Percentiles rank a stretch among this genome's conserved stretches.
These are phyloP conservation scores for Tillandsia leiboldiana DNA, from an alignment of 176 grass and related monocot genomes.

Conservation along the genomic window DNA sequence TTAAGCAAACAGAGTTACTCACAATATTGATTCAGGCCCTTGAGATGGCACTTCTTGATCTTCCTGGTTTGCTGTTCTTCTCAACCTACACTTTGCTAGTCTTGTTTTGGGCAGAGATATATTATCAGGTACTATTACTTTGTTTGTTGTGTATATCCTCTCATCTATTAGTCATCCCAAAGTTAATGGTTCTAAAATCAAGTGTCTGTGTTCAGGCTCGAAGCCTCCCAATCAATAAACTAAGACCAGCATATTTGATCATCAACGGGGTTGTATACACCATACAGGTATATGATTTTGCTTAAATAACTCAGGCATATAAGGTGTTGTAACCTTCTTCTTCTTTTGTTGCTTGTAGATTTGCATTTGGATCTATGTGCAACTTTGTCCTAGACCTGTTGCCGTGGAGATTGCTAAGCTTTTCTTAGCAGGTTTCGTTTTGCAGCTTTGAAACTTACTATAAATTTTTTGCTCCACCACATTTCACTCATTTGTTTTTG, in stretches of 20 bases:
- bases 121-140: conserved; percentile 43
- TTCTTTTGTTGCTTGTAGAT: background rate
- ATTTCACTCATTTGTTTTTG: background rate
- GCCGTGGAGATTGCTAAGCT: conserved; percentile 5
- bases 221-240: conserved; percentile 1
- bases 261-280: conserved; percentile 8
- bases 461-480: too few species aligned
- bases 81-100: conserved; percentile 72
- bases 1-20: too few species aligned
- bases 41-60: conserved; percentile 81
- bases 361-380: conserved; percentile 3
- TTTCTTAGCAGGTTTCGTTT: conserved; percentile 6
- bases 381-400: background rate
- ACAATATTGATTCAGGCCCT: conserved; percentile 44
- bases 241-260: background rate
- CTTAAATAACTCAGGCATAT: background rate
- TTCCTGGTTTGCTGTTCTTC: conserved; percentile 90
- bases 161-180: background rate
- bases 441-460: background rate
- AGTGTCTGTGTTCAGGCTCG: background rate
- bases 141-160: background rate
- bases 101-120: conserved; percentile 95
- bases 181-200: background rate
- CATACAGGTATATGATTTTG: conserved; percentile 6
- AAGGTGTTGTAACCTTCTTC: background rate